Evolutionary conservation across 768 basidiomycete species (phyloP), one percentile per base, ranked within the genome.

Genomic region (Cytidiella melzeri): DNA sequence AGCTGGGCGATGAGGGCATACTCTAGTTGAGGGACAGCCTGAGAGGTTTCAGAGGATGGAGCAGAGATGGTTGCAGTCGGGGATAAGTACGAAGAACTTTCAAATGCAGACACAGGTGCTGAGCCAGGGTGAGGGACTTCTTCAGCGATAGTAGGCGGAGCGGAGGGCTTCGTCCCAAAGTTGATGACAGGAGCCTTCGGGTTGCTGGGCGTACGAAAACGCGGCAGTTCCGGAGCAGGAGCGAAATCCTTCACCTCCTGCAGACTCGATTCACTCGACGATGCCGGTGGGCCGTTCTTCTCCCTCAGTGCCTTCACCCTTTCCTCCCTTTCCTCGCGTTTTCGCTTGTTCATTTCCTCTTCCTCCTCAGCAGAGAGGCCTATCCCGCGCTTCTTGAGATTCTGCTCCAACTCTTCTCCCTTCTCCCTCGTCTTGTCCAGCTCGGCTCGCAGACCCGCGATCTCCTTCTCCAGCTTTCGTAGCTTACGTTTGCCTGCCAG

Each of bases 391-490:
- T 50, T 43, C 55, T 76, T 76, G 0, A 81, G 75, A 59, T 79
- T 80, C 63, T 81, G 75, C 66, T 90, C 87, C 28, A 89, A 67
- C 64, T 84, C 84, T 42, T 80, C 77, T 56, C 84, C 84, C 59
- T 71, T 76, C 36, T 76, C 77, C 56, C 83, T 82, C n/a, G 83
- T 83, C 58, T 75, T 73, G 59, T 92, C 89, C 25, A 93, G 73
- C 56, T 90, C 88, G 27, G 83, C 81, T 41, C 81, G 74, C 25
- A 94, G 72, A 4, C 71, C 70, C 47, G 74, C 69, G n/a, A 94
- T 86, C 70, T 94, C 91, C 62, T 80, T 81, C 67, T 92, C 89
- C 45, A 94, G 64, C 60, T 74, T 74, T 39, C 81, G 79, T 18
- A 94, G 70, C 56, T 80, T 82, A 27, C 80, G 76, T 51, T 83